Evolutionary conservation across 2,329 filamentous ascomycete species (phyloP).

Genomic region (Ophiostoma ips): DNA sequence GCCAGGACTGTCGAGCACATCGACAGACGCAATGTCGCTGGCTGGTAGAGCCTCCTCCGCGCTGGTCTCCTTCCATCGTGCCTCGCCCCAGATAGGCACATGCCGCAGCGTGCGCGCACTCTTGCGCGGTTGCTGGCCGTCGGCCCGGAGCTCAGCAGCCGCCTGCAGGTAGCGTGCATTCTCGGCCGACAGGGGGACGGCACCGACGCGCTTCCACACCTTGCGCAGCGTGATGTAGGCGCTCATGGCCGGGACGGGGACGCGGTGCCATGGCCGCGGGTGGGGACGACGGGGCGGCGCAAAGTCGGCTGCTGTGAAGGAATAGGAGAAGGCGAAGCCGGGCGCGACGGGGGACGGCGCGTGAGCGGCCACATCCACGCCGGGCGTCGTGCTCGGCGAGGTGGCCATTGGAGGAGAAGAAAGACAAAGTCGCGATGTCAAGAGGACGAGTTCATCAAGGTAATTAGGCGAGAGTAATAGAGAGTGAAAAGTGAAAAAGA

Average conservation of each 20-base stretch:
- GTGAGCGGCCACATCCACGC: neutral
- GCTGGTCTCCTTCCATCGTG: neutral
- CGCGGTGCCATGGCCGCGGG: constrained; percentile 21
- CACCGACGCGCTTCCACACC: constrained; percentile 22
- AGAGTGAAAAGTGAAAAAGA: neutral
- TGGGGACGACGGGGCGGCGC: constrained; percentile 12
- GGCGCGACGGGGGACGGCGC: neutral
- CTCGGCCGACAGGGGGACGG: constrained; percentile 2
- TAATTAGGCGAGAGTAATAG: no score
- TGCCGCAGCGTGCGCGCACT: constrained; percentile 17
- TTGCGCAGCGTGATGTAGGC: constrained; percentile 10
- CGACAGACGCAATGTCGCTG: neutral
- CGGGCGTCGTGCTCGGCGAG: neutral
- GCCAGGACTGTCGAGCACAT: neutral
- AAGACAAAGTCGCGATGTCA: neutral
- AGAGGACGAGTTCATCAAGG: neutral
- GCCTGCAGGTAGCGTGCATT: constrained; percentile 12
- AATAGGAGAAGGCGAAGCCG: neutral
- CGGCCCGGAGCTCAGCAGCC: constrained; percentile 21
- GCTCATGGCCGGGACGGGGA: constrained; percentile 16
- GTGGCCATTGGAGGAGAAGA: neutral
- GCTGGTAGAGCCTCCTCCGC: neutral
- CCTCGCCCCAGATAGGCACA: constrained; percentile 21
- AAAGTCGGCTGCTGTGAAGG: constrained; percentile 15
- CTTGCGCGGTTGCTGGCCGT: constrained; percentile 23